These are phyloP conservation scores for Styphnolobium japonicum DNA, from an alignment of 306 rosid species.

Conservation along the genomic window DNA sequence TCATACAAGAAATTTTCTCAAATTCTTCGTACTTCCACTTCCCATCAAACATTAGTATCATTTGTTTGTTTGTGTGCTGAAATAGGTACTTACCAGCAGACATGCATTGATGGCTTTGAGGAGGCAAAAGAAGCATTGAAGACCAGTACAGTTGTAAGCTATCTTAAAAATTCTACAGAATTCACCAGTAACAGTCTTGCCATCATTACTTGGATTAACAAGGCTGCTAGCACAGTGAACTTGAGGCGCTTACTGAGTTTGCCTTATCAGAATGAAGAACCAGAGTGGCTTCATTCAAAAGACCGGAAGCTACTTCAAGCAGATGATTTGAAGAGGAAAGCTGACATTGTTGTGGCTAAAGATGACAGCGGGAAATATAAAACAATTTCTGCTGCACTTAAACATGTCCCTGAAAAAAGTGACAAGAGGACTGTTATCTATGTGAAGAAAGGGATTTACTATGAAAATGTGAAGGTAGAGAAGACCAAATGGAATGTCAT, in stretches of 20 bases:
- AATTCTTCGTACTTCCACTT: too few relatives aligned
- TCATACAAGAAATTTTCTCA: too few relatives aligned
- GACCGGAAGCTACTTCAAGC: slow-evolving; percentile 29
- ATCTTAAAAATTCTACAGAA: slow-evolving; percentile 54
- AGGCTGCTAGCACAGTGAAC: slow-evolving; percentile 30
- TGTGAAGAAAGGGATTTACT: slow-evolving; percentile 64
- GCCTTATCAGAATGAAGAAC: background rate
- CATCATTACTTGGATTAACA: slow-evolving; percentile 54
- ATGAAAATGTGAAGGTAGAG: slow-evolving; percentile 61
- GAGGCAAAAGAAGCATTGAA: slow-evolving; percentile 22
- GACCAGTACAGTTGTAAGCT: background rate
- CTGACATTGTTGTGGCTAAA: slow-evolving; percentile 47
- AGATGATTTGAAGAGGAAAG: slow-evolving; percentile 21
- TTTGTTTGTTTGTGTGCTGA: background rate
- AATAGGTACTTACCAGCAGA: slow-evolving; percentile 47
- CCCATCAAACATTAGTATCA: too few relatives aligned
- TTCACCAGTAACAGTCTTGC: slow-evolving; percentile 78
- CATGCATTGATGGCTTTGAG: slow-evolving; percentile 51
- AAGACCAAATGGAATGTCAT: slow-evolving; percentile 71
- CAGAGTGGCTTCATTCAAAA: slow-evolving; percentile 29
- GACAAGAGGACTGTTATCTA: slow-evolving; percentile 61
- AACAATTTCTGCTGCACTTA: slow-evolving; percentile 56
- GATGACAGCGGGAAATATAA: slow-evolving; percentile 55
- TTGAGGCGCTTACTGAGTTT: slow-evolving; percentile 29
- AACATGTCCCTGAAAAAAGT: slow-evolving; percentile 51